phyloP scores from a whole-genome alignment of 1,139 yeast species.

The Meyerozyma carpophila region DNA sequence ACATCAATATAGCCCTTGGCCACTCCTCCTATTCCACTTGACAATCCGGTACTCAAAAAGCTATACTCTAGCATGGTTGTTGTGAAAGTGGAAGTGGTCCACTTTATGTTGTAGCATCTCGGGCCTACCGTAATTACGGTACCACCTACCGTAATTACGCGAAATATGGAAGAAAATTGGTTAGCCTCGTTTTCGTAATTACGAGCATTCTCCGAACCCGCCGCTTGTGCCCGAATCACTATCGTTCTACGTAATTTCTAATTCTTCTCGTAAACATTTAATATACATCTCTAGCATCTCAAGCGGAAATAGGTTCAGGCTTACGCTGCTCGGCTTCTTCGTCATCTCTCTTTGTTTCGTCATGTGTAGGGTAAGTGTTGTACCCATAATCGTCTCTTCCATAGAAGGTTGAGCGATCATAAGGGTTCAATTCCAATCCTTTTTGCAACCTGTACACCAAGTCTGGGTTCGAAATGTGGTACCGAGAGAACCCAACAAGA shows the following conservation, averaged over 20 bases:
- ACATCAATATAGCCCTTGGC: not conserved
- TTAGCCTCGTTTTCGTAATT: too few relatives aligned
- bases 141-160: too few relatives aligned
- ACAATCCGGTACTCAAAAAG: not conserved
- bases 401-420: slow-evolving; percentile 8
- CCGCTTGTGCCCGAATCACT: too few relatives aligned
- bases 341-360: not conserved
- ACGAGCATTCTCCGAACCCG: too few relatives aligned
- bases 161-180: too few relatives aligned
- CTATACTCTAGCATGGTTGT: not conserved
- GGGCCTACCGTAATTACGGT: not conserved
- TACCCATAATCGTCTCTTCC: slow-evolving; percentile 4
- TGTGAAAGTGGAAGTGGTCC: not conserved
- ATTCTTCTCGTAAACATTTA: too few relatives aligned
- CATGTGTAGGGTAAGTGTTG: slow-evolving; percentile 4
- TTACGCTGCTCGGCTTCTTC: not conserved
- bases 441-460: slow-evolving; percentile 9
- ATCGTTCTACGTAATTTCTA: too few relatives aligned
- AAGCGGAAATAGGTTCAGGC: not conserved
- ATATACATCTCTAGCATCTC: too few relatives aligned
- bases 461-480: slow-evolving; percentile 13
- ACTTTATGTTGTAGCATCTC: not conserved
- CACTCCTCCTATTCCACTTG: not conserved
- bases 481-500: slow-evolving; percentile 7
- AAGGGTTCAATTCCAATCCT: slow-evolving; percentile 7